Evolutionary conservation across 164 flowering plant genomes (phyloP).

Genomic region (Chimonanthus praecox): DNA sequence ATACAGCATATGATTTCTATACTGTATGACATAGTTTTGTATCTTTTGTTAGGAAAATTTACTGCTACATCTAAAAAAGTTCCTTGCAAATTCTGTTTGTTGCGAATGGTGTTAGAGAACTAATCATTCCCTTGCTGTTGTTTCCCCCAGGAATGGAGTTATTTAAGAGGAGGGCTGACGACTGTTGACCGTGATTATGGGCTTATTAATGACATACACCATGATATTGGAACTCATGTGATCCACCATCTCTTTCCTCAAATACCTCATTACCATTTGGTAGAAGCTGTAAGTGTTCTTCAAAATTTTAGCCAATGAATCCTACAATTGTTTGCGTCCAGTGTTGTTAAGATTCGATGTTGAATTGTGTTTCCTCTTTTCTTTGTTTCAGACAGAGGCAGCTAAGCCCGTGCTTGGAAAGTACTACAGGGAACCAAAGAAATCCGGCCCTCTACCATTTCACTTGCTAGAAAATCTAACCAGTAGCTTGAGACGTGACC

Average conservation of each 20-base stretch:
- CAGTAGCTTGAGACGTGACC: slow-evolving; percentile 44
- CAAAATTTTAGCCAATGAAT: background rate
- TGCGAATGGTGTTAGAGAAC: background rate
- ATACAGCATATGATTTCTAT: no score
- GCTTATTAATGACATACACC: slow-evolving; percentile 72
- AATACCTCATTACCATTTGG: slow-evolving; percentile 53
- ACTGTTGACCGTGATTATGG: slow-evolving; percentile 90
- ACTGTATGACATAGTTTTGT: no score
- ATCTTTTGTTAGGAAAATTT: no score
- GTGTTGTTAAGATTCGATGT: background rate
- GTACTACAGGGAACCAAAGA: slow-evolving; percentile 53
- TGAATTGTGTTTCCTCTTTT: background rate
- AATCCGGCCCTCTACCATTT: slow-evolving; percentile 50
- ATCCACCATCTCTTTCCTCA: slow-evolving; percentile 63
- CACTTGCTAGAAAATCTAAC: slow-evolving; percentile 34
- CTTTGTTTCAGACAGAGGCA: slow-evolving; percentile 41
- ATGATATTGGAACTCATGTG: slow-evolving; percentile 94
- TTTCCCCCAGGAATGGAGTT: slow-evolving; percentile 76
- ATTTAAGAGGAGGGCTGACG: slow-evolving; percentile 87
- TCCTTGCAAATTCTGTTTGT: no score
- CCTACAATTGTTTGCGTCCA: background rate
- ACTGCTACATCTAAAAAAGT: no score
- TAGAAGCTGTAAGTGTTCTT: slow-evolving; percentile 39
- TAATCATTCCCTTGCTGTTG: background rate
- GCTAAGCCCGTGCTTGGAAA: slow-evolving; percentile 55